Evolutionary conservation across 192 early-diverging fungal species (phyloP), one percentile per base, ranked within the genome.

Genomic region (Mortierella alpina): DNA sequence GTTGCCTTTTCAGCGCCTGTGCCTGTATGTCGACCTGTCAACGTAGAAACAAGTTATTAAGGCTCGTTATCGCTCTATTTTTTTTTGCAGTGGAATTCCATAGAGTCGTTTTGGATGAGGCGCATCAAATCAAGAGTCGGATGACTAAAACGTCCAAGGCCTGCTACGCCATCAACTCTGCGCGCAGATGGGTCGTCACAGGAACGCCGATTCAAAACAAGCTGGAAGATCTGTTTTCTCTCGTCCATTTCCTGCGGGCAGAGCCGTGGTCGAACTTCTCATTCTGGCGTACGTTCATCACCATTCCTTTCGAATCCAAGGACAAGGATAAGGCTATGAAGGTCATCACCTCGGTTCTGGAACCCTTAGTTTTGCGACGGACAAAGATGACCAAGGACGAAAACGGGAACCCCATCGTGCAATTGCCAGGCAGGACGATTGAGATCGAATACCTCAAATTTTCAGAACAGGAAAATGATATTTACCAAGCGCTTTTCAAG

Each of bases 51-150:
- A 41, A 41, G 7, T 48, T 23, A 12, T 18, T 1, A n/a, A 9
- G 7, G 2, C 40, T 18, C 41, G 41, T 13, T 42, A 15, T 2
- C 15, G 13, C 41, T 41, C 1, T 70, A 56, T 23, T 66, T 49
- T 60, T 92, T 15, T 88, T 86, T 49, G 73, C 83, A 7, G 85
- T 97, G 5, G 87, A 94, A 49, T 99, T 95, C 90, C 89, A 92
- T 70, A 85, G 97, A 45, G 86, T 97, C 14, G 91, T 98, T n/a
- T 75, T 98, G 45, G 97, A 98, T 67, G 97, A 98, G 79, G 97
- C 97, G 1, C 97, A 98, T 81, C 88, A 91, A 18, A 97, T 98
- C 68, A 97, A 97, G 65, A 92, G 93, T 67, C 82, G 90, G 10
- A 85, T 85, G 56, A 96, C 93, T 39, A 82, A 88, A 53, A 93